Base-by-base conservation (phyloP, 2,329 filamentous ascomycete species). In the Paradendryphiella salina region DNA sequence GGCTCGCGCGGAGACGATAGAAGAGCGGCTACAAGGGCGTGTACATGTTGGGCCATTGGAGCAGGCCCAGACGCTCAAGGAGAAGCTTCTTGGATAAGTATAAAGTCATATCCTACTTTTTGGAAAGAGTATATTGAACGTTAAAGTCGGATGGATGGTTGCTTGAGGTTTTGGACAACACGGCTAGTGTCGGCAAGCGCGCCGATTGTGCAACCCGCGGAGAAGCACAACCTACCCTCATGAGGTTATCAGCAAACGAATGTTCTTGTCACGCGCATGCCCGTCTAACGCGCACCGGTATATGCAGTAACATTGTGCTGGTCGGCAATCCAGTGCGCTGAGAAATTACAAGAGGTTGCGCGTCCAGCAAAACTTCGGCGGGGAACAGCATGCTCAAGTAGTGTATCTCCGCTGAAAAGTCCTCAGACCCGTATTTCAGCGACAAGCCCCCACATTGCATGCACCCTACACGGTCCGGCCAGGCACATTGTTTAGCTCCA, bases 1-100 rank as follows among this genome's bases (percentile, higher is more conserved):
- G 37, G 75, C 79, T 46, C 84, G 80, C 67, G 81, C 77, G 35
- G 80, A 79, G 43, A 74, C 69, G 31, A 56, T 70, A 35, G 72
- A 71, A 46, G 67, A 73, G 50, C 67, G 72, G 32, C 70, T 74
- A 11, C 70, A 75, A 45, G 75, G 78, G 42, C 63, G 74, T 51
- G 75, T 82, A 3, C 70, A 67, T 47, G 78, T 82, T 38, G 81
- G 81, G 4, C 80, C 80, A 23, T 38, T 70, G 31, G 52, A 41
- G 18, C 44, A 53, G 32, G 42, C 36, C 17, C 48, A 49, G 9
- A 48, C 52, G 3, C 28, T 56, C 11, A 44, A 50, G 11, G 36
- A 59, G 21, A 49, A 39, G 32, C 40, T 52, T 29, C 39, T 54
- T 23, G 32, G 47, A 21, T 53, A 26, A 45, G 2, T 7, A 15